phyloP scores from a whole-genome alignment of 2,329 filamentous ascomycete species.

The Pestalotiopsis sp. region DNA sequence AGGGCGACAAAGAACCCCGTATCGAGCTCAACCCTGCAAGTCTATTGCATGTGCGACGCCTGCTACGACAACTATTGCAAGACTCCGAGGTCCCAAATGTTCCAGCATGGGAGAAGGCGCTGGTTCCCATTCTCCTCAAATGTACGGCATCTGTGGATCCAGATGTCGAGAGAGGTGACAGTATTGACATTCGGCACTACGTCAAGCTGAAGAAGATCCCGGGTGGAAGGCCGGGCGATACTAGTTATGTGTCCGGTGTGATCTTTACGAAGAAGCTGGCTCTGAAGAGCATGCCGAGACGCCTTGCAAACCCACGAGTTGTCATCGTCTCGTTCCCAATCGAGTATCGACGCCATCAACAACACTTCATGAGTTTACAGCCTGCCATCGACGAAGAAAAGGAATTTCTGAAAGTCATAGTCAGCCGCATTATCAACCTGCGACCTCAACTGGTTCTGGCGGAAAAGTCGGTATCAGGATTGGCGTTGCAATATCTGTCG shows the following conservation, averaged over 20 bases:
- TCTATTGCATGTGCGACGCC: constrained; percentile 81
- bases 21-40: constrained; percentile 87
- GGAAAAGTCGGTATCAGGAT: constrained; percentile 87
- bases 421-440: constrained; percentile 86
- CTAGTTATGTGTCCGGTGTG: constrained; percentile 93
- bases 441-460: constrained; percentile 87
- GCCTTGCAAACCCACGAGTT: constrained; percentile 81
- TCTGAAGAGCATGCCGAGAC: constrained; percentile 92
- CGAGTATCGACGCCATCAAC: constrained; percentile 90
- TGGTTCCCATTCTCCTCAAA: constrained; percentile 86
- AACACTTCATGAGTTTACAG: constrained; percentile 97
- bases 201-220: constrained; percentile 97
- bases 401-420: constrained; percentile 88
- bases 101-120: constrained; percentile 82
- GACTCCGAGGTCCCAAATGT: constrained; percentile 75
- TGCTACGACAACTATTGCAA: constrained; percentile 80
- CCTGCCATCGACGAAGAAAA: constrained; percentile 96
- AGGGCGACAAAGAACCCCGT: constrained; percentile 71
- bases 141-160: constrained; percentile 95
- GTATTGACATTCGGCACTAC: constrained; percentile 97
- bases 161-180: constrained; percentile 85
- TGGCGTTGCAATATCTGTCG: constrained; percentile 85
- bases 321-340: constrained; percentile 93
- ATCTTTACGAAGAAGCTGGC: constrained; percentile 98
- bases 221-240: constrained; percentile 86